Conservation (phyloP, 768 basidiomycete genomes). For the Termitomyces titanicus region DNA sequence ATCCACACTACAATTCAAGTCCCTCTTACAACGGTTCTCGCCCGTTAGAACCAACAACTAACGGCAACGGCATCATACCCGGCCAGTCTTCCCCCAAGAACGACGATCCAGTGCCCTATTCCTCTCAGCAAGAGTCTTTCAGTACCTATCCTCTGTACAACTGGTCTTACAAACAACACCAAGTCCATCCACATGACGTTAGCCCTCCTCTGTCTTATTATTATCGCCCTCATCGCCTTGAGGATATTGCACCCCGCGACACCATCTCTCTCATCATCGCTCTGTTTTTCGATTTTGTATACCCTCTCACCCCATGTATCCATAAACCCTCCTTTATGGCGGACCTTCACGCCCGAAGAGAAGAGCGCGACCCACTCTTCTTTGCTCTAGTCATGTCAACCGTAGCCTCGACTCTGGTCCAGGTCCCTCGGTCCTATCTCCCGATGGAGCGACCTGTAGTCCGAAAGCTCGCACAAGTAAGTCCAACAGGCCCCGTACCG, state of each 20-base stretch:
- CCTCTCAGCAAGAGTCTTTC: constrained; percentile 48
- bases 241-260: constrained; percentile 79
- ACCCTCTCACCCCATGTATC: constrained; percentile 85
- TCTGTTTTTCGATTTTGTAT: constrained; percentile 92
- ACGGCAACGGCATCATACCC: constrained; percentile 26
- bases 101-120: constrained; percentile 41
- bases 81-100: constrained; percentile 34
- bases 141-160: constrained; percentile 64
- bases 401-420: constrained; percentile 82
- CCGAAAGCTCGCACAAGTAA: constrained; percentile 69
- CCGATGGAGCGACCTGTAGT: constrained; percentile 84
- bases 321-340: constrained; percentile 92
- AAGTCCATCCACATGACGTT: constrained; percentile 39
- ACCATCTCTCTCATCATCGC: constrained; percentile 79
- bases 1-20: constrained; percentile 47
- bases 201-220: constrained; percentile 69
- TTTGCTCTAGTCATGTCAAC: constrained; percentile 89
- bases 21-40: constrained; percentile 36
- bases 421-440: constrained; percentile 84
- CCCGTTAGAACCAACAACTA: constrained; percentile 31
- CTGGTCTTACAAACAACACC: constrained; percentile 70
- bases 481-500: constrained; percentile 3
- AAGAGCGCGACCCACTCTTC: constrained; percentile 87
- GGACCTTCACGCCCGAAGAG: constrained; percentile 75
- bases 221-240: constrained; percentile 72